phyloP scores from a whole-genome alignment of 202 grass and related monocot species.

The Brachypodium distachyon region DNA sequence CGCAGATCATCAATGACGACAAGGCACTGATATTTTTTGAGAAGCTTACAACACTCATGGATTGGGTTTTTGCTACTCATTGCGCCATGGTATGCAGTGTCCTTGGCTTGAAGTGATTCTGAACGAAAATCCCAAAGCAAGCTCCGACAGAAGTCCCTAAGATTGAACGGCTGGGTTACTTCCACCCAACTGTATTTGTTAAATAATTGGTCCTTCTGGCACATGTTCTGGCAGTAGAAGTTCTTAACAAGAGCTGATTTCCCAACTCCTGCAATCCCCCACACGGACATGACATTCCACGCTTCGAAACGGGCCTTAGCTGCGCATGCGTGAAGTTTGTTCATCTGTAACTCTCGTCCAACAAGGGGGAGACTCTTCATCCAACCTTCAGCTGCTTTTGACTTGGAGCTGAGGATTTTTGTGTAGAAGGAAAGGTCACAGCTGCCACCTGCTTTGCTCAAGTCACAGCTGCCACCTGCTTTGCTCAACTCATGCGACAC shows the following conservation, averaged over 20 bases:
- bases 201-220: fast-evolving
- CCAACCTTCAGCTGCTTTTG: fast-evolving
- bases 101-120: neutral
- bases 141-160: neutral
- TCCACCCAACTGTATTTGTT: neutral
- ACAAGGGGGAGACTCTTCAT: neutral
- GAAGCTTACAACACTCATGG: neutral
- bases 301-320: fast-evolving
- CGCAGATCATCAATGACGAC: constrained; percentile 2
- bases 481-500: neutral
- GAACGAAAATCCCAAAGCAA: neutral
- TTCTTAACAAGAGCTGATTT: neutral
- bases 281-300: neutral
- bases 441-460: too few relatives aligned
- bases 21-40: neutral
- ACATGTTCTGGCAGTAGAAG: neutral
- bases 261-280: constrained; percentile 11
- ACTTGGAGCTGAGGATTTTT: neutral
- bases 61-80: neutral
- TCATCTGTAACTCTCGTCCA: neutral
- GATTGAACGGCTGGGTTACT: neutral
- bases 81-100: neutral
- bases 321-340: neutral
- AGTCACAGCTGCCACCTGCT: too few relatives aligned
- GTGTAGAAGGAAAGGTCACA: too few relatives aligned